phyloP scores from a whole-genome alignment of 2,329 filamentous ascomycete genomes.

The Verticillium albo-atrum region DNA sequence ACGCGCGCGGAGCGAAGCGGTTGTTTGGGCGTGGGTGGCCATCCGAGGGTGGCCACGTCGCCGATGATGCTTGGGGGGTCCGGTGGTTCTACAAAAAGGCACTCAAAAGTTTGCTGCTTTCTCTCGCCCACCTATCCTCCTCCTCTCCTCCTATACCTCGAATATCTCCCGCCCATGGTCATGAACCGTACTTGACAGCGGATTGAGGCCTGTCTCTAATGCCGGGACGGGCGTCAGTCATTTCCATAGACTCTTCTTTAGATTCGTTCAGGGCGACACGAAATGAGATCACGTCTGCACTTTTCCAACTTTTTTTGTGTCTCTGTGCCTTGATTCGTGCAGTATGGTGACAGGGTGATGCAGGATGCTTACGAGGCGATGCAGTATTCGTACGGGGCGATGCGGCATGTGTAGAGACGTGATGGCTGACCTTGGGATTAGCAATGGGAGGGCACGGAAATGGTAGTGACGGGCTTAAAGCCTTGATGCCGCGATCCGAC shows the following conservation, averaged over 20 bases:
- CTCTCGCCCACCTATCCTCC: conserved; percentile 8
- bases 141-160: neutral
- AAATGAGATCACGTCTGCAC: conserved; percentile 16
- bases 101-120: conserved; percentile 15
- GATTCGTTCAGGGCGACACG: conserved; percentile 15
- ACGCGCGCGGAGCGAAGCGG: conserved; percentile 14
- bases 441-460: neutral
- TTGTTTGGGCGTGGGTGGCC: conserved; percentile 7
- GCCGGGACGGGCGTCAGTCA: neutral
- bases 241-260: conserved; percentile 14
- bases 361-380: too few relatives aligned
- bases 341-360: too few relatives aligned
- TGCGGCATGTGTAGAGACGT: too few relatives aligned
- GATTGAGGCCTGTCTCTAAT: neutral
- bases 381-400: too few relatives aligned
- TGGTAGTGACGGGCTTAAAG: neutral
- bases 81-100: conserved; percentile 11
- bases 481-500: neutral
- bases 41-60: conserved; percentile 16
- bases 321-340: too few relatives aligned
- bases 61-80: conserved; percentile 8
- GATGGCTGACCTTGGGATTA: too few relatives aligned
- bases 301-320: neutral
- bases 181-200: neutral
- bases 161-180: conserved; percentile 7